Conservation (phyloP, 257 asterid genomes). For the Gynochthodes officinalis region DNA sequence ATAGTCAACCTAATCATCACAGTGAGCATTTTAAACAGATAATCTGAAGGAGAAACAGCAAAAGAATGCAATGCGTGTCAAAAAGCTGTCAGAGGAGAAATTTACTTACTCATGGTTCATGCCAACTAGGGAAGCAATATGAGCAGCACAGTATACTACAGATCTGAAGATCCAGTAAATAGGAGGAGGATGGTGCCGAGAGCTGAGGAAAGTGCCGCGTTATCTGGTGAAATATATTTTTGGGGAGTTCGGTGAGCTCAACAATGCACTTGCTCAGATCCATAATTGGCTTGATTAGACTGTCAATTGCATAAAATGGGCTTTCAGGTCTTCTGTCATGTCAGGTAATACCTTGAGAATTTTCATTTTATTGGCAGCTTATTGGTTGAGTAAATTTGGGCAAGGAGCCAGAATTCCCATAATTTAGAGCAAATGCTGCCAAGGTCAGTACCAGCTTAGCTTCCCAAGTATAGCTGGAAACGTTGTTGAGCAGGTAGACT, state of each 20-base stretch:
- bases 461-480: slow-evolving; percentile 54
- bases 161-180: slow-evolving; percentile 18
- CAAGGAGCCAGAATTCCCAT: slow-evolving; percentile 73
- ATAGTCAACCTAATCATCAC: background rate
- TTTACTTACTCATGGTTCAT: slow-evolving; percentile 14
- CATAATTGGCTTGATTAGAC: slow-evolving; percentile 30
- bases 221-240: slow-evolving; percentile 34
- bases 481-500: slow-evolving; percentile 42
- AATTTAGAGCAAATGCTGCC: slow-evolving; percentile 55
- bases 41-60: background rate
- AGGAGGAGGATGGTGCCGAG: slow-evolving; percentile 22
- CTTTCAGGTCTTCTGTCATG: slow-evolving; percentile 24
- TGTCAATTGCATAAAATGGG: slow-evolving; percentile 42
- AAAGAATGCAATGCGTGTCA: background rate
- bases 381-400: slow-evolving; percentile 37
- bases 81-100: background rate
- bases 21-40: background rate
- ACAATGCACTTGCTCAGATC: slow-evolving; percentile 39
- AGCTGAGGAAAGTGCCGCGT: slow-evolving; percentile 36
- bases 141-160: slow-evolving; percentile 4
- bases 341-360: slow-evolving; percentile 50
- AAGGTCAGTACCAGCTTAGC: slow-evolving; percentile 53
- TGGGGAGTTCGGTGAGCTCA: slow-evolving; percentile 48
- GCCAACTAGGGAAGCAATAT: slow-evolving; percentile 5
- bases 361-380: slow-evolving; percentile 47